phyloP scores from a whole-genome alignment of 441 rosid genomes.

The Adansonia gregorii region DNA sequence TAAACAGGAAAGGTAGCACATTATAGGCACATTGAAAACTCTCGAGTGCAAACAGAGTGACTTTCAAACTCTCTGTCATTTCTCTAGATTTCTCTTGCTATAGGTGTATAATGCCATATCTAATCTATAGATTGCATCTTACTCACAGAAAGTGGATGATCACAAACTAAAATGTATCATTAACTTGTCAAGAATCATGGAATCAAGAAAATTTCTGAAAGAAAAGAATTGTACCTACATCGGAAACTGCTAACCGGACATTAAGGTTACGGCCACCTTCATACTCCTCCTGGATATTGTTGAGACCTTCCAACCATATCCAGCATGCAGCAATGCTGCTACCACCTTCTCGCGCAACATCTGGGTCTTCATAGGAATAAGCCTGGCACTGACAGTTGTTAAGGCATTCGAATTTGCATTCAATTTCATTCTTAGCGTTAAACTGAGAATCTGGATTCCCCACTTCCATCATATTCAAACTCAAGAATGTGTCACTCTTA shows the following conservation, averaged over 20 bases:
- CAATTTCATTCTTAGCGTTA: constrained; percentile 42
- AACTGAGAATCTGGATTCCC: constrained; percentile 51
- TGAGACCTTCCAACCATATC: constrained; percentile 62
- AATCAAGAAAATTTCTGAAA: constrained; percentile 3
- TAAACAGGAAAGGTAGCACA: not conserved
- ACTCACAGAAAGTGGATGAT: not conserved
- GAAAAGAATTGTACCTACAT: constrained; percentile 45
- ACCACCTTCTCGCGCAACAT: constrained; percentile 15
- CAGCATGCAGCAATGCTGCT: constrained; percentile 46
- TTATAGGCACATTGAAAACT: not conserved
- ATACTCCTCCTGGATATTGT: constrained; percentile 53
- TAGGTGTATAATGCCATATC: not conserved
- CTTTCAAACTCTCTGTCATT: no score
- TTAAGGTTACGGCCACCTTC: constrained; percentile 42
- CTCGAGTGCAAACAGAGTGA: no score
- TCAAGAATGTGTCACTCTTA: constrained; percentile 44
- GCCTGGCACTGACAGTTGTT: constrained; percentile 57
- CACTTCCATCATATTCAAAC: constrained; percentile 52
- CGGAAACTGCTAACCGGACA: constrained; percentile 49
- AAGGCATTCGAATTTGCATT: constrained; percentile 58
- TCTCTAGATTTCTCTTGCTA: not conserved
- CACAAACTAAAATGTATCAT: not conserved
- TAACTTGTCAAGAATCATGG: constrained; percentile 7
- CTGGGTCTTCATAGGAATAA: constrained; percentile 43
- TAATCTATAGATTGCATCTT: not conserved